These are phyloP conservation scores for Fulvia fulva DNA, from an alignment of 2,329 filamentous ascomycete genomes.

Conservation along the genomic window DNA sequence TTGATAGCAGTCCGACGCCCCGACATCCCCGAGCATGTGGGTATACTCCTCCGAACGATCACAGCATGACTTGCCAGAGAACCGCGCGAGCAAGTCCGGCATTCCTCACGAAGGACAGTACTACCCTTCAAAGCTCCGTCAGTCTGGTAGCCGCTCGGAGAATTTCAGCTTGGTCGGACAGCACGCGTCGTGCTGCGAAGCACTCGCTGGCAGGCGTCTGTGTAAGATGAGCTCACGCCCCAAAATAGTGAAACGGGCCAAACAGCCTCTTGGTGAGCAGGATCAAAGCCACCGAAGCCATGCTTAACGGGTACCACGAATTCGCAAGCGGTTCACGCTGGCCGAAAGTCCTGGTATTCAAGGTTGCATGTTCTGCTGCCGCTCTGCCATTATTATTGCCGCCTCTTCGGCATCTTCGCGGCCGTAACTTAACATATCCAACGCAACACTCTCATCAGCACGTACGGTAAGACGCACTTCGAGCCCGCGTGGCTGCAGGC, in stretches of 20 bases:
- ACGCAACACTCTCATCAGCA: background rate
- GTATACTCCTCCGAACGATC: slow-evolving; percentile 10
- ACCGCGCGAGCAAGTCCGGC: slow-evolving; percentile 19
- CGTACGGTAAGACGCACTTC: background rate
- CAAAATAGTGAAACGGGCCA: slow-evolving; percentile 19
- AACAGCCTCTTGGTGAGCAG: background rate
- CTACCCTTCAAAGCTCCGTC: slow-evolving; percentile 3
- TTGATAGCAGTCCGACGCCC: slow-evolving; percentile 11
- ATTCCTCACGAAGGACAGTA: slow-evolving; percentile 4
- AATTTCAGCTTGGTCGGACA: slow-evolving; percentile 11
- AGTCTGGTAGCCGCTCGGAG: slow-evolving; percentile 17
- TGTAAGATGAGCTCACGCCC: slow-evolving; percentile 12
- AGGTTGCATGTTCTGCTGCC: background rate
- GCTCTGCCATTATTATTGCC: background rate
- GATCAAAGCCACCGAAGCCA: background rate
- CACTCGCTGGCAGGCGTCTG: slow-evolving; percentile 1
- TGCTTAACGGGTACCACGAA: background rate
- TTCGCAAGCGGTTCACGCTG: background rate
- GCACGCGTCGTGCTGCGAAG: slow-evolving; percentile 1
- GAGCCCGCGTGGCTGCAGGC: background rate
- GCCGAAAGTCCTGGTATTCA: background rate
- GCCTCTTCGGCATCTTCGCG: background rate
- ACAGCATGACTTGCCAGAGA: slow-evolving; percentile 17
- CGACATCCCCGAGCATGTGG: slow-evolving; percentile 11
- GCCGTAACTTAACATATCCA: background rate